Conservation (phyloP, 169 alveolate species). For the Fabrea salina region DNA sequence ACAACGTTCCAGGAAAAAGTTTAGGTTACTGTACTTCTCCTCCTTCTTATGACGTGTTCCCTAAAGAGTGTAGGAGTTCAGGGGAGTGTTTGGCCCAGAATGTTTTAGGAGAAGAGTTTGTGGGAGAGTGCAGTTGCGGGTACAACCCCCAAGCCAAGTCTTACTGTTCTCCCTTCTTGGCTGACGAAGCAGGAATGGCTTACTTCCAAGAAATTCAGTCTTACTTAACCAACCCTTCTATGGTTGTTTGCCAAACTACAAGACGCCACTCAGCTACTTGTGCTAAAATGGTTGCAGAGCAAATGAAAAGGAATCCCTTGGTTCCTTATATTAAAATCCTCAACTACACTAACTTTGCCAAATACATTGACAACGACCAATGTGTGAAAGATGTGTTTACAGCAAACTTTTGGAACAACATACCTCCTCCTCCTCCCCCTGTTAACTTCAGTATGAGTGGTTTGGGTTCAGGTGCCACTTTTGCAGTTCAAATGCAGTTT, state of each 20-base stretch:
- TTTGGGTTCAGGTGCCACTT: conserved; percentile 42
- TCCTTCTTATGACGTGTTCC: background rate
- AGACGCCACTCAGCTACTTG: background rate
- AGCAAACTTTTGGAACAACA: background rate
- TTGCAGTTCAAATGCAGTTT: conserved; percentile 48
- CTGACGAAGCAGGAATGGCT: conserved; percentile 25
- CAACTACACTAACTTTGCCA: conserved; percentile 8
- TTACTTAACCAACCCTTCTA: background rate
- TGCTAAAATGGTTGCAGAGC: conserved; percentile 5
- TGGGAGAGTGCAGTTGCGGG: conserved; percentile 25
- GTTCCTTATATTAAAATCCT: too few relatives aligned
- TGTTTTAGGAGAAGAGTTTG: background rate
- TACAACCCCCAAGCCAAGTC: background rate
- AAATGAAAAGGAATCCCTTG: too few relatives aligned
- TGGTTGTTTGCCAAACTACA: background rate
- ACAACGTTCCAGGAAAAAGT: background rate
- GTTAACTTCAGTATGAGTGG: too few relatives aligned
- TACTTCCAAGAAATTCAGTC: background rate
- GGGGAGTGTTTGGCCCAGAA: background rate
- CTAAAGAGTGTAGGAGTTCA: background rate
- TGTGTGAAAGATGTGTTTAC: background rate
- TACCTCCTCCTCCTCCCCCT: background rate
- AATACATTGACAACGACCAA: conserved; percentile 1
- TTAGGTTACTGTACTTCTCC: conserved; percentile 17
- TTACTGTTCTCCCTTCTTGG: background rate